Evolutionary conservation across 139 green algal species (phyloP), one percentile per base, ranked within the genome.

Genomic region (Mychonastes homosphaera): DNA sequence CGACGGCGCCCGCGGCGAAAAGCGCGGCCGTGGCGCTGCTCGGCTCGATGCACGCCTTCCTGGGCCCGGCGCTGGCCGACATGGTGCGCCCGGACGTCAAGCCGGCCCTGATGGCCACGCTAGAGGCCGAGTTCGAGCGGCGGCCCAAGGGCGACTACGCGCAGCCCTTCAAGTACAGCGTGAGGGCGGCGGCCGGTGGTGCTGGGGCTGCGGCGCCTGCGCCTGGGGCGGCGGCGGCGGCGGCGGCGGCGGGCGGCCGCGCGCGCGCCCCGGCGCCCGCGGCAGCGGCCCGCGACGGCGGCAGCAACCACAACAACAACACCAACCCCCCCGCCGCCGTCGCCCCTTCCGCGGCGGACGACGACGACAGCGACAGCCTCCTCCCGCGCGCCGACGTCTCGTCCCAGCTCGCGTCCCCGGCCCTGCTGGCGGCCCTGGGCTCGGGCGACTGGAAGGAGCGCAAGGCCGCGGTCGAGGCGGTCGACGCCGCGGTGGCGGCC

Each of bases 401-500:
- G 56, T 56, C 33, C 30, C 69, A 73, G 13, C 77, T 95, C 54
- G 84, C 74, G 0, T 24, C 53, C 18, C 33, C 64, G n/a, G 58
- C 40, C 10, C 60, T 94, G 24, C 34, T 86, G 19, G 29, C 43
- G 58, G 62, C 64, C 51, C 53, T 91, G 53, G 41, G 41, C 56
- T 78, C 67, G 55, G 53, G 69, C 16, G 88, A 95, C 53, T 98
- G 92, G 92, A 97, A 98, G 71, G 85, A 91, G 50, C 75, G 92
- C 45, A 89, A 95, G 55, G 82, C 74, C 5, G 87, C 67, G 0
- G 50, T 98, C 55, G 84, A 96, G 45, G 62, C 81, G 9, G 76
- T 98, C 26, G 76, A 89, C 58, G 52, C 63, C 6, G 68, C 90
- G 12, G 18, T 92, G 13, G 74, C 65, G 3, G 65, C 63, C 32